Percentiles rank a stretch among this genome's conserved stretches.
These are phyloP conservation scores for Uncinocarpus reesii DNA, from an alignment of 2,329 filamentous ascomycete genomes.

Conservation along the genomic window DNA sequence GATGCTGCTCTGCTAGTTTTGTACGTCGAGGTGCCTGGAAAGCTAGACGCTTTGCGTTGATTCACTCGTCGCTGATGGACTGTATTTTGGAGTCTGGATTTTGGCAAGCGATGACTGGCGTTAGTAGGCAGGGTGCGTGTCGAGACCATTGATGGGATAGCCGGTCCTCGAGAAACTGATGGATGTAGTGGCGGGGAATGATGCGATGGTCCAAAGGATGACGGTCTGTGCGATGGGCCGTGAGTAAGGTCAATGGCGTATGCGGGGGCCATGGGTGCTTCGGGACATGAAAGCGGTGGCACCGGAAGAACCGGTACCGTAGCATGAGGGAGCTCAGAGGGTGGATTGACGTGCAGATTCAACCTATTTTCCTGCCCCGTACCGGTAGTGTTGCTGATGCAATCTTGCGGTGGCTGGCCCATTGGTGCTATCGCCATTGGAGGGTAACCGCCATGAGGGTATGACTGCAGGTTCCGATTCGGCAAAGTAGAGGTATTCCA, in stretches of 20 bases:
- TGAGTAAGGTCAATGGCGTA: slow-evolving; percentile 11
- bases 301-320: slow-evolving; percentile 24
- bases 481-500: slow-evolving; percentile 25
- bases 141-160: slow-evolving; percentile 4
- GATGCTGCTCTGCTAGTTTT: slow-evolving; percentile 21
- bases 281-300: slow-evolving; percentile 12
- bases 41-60: slow-evolving; percentile 33
- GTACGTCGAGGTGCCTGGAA: slow-evolving; percentile 21
- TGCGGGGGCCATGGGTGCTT: slow-evolving; percentile 3
- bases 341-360: slow-evolving; percentile 33
- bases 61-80: slow-evolving; percentile 28
- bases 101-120: slow-evolving; percentile 19
- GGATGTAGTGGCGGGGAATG: slow-evolving; percentile 4
- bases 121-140: background rate
- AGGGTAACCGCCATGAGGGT: slow-evolving; percentile 27
- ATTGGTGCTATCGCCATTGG: slow-evolving; percentile 27
- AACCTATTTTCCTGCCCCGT: slow-evolving; percentile 30
- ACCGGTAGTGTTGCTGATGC: slow-evolving; percentile 24
- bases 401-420: slow-evolving; percentile 27
- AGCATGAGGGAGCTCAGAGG: slow-evolving; percentile 23
- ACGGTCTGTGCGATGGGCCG: slow-evolving; percentile 1
- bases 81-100: slow-evolving; percentile 23
- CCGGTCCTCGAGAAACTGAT: slow-evolving; percentile 10
- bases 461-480: slow-evolving; percentile 28
- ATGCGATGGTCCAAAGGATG: slow-evolving; percentile 4